Evolutionary conservation across 768 basidiomycete genomes (phyloP).

Genomic region (Amylocystis lapponica): DNA sequence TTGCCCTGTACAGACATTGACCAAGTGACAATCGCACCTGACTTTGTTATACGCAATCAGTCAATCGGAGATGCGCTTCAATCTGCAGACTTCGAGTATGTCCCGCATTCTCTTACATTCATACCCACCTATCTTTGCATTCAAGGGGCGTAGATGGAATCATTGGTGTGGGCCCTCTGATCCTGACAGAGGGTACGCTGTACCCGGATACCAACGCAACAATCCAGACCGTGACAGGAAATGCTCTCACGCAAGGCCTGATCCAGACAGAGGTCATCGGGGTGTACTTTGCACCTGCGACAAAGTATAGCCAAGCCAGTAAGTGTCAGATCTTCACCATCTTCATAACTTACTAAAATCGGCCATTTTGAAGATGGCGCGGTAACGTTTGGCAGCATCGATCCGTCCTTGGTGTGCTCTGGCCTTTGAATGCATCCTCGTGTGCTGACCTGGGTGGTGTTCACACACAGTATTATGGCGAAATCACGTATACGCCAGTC

Average conservation of each 20-base stretch:
- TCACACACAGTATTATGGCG: slow-evolving; percentile 8
- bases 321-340: slow-evolving; percentile 14
- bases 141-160: slow-evolving; percentile 15
- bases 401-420: slow-evolving; percentile 22
- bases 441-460: too few species aligned
- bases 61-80: slow-evolving; percentile 31
- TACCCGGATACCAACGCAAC: neutral
- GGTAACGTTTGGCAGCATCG: slow-evolving; percentile 27
- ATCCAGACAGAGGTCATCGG: slow-evolving; percentile 27
- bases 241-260: slow-evolving; percentile 24
- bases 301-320: slow-evolving; percentile 11
- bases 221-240: slow-evolving; percentile 32
- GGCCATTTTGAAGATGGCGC: slow-evolving; percentile 18
- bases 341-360: slow-evolving; percentile 5
- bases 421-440: slow-evolving; percentile 11
- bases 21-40: slow-evolving; percentile 32
- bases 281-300: slow-evolving; percentile 25
- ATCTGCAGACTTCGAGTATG: slow-evolving; percentile 13
- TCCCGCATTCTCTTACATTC: neutral
- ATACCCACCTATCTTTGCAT: slow-evolving; percentile 17
- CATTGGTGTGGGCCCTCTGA: slow-evolving; percentile 33
- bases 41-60: slow-evolving; percentile 22
- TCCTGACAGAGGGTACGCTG: slow-evolving; percentile 22
- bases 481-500: slow-evolving; percentile 31
- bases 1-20: slow-evolving; percentile 23